A percentile compares a stretch with the other conserved stretches of the same genome.
Evolutionary conservation across 306 rosid genomes (phyloP).

Genomic region (Medicago ruthenica): DNA sequence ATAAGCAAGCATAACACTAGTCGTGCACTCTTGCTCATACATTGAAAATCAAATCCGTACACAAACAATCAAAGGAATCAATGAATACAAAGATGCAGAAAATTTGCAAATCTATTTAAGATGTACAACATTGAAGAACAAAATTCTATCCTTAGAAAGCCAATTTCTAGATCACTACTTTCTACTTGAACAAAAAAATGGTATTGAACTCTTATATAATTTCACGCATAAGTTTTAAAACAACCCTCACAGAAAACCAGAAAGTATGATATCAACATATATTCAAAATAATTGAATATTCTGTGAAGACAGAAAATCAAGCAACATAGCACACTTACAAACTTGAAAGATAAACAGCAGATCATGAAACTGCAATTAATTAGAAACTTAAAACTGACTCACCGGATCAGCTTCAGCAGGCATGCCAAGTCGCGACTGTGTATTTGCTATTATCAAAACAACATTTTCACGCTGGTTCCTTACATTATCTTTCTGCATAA

Average conservation of each 20-base stretch:
- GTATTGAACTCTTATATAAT: slow-evolving; percentile 7
- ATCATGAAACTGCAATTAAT: slow-evolving; percentile 24
- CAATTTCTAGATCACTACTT: slow-evolving; percentile 3
- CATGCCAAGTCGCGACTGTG: slow-evolving; percentile 78
- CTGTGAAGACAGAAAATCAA: slow-evolving; percentile 3
- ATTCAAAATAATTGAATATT: slow-evolving; percentile 18
- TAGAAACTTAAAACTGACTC: slow-evolving; percentile 51
- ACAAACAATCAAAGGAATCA: slow-evolving; percentile 6
- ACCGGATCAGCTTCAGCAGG: slow-evolving; percentile 75
- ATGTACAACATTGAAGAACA: slow-evolving; percentile 3
- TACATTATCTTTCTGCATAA: slow-evolving; percentile 80
- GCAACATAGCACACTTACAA: slow-evolving; percentile 29
- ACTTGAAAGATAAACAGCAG: slow-evolving; percentile 23
- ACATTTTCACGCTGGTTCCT: slow-evolving; percentile 93
- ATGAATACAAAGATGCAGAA: slow-evolving; percentile 4
- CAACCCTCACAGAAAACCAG: slow-evolving; percentile 30
- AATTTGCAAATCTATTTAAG: slow-evolving; percentile 17
- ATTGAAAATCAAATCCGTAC: slow-evolving; percentile 24
- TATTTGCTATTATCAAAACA: slow-evolving; percentile 86
- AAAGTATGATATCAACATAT: neutral
- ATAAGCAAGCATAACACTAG: slow-evolving; percentile 1
- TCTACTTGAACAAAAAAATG: slow-evolving; percentile 11
- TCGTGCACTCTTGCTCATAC: neutral
- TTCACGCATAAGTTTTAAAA: neutral
- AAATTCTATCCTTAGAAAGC: slow-evolving; percentile 28